Evolutionary conservation across 2,329 filamentous ascomycete species (phyloP).

Genomic region (Aureobasidium sp.): DNA sequence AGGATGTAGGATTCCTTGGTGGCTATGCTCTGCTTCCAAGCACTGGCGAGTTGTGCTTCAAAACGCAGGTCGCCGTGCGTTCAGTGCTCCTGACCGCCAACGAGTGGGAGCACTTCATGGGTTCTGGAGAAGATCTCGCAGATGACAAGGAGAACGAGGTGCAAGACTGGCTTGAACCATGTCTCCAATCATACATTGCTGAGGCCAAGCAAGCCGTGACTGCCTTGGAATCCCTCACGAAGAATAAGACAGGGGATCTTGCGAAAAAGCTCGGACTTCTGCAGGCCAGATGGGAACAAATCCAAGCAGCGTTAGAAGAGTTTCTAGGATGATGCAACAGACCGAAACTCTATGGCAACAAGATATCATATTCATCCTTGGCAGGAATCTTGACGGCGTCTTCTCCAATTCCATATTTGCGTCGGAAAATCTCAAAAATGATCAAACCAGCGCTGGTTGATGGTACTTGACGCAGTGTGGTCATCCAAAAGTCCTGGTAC

Average conservation of each 20-base stretch:
- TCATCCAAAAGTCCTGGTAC: slow-evolving; percentile 66
- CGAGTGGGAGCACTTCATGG: slow-evolving; percentile 33
- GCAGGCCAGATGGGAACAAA: slow-evolving; percentile 33
- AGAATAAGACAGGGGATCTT: slow-evolving; percentile 2
- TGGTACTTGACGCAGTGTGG: slow-evolving; percentile 65
- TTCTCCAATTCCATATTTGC: slow-evolving; percentile 60
- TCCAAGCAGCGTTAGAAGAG: slow-evolving; percentile 23
- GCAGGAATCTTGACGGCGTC: slow-evolving; percentile 58
- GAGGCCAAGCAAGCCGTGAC: slow-evolving; percentile 8
- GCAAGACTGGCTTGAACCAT: slow-evolving; percentile 21
- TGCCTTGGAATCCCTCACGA: slow-evolving; percentile 15
- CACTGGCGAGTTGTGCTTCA: slow-evolving; percentile 35
- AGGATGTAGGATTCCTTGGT: slow-evolving; percentile 38
- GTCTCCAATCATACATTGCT: slow-evolving; percentile 18
- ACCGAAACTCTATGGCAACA: slow-evolving; percentile 54
- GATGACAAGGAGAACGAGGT: slow-evolving; percentile 25
- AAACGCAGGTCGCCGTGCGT: slow-evolving; percentile 40
- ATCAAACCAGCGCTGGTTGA: slow-evolving; percentile 71
- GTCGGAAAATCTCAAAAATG: slow-evolving; percentile 68
- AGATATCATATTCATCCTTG: slow-evolving; percentile 64
- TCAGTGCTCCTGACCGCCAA: slow-evolving; percentile 30
- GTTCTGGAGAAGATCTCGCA: slow-evolving; percentile 29
- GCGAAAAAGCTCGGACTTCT: slow-evolving; percentile 18
- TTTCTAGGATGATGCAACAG: slow-evolving; percentile 11
- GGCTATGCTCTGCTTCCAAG: slow-evolving; percentile 28